Base-by-base conservation (phyloP, 345 rosid genomes). In the Euclidium syriacum region DNA sequence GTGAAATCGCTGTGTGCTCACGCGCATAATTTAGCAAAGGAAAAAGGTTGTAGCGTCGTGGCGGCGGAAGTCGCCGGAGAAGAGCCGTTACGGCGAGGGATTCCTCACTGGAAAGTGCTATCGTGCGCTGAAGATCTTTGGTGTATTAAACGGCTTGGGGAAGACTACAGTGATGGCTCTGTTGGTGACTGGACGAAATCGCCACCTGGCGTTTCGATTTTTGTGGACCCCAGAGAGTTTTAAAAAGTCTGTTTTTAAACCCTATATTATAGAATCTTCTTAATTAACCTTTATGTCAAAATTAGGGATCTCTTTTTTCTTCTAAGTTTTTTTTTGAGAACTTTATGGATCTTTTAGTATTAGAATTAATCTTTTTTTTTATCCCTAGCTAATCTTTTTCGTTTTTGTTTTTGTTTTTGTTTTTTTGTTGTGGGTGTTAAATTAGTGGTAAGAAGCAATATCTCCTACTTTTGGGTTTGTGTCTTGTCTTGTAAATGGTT, bases 151-250 rank as follows among this genome's bases (percentile, higher is more conserved):
- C 74, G 91, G 62, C 95, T 94, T 3, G 90, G 90, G 57, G 86
- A 81, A 26, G 96, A 82, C 69, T 84, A 84, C 40, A 52, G 62
- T 53, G 98, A 92, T 56, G 97, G 95, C 14, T 64, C 77, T 24
- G 75, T 84, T 40, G 88, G 91, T 69, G 99, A 94, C 77, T 94
- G 99, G 99, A 90, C 95, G 4, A 87, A 87, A 60, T 94, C 99
- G 57, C 78, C 85, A 17, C 76, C 96, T 41, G 91, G 80, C 35
- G 8, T 64, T 71, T 90, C 99, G 4, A 85, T 94, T 78, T 94
- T 94, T 78, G 97, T 94, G 54, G 99, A 94, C 80, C 99, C 99
- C 6, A 82, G 99, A 58, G 99, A 94, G 59, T 64, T 90, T 71
- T 94, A 60, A 71, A 20, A 0, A 18, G 30, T 14, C 3, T 7